Evolutionary conservation across 768 basidiomycete species (phyloP), one percentile per base, ranked within the genome.

Genomic region (Pleurotus tuber-regium): DNA sequence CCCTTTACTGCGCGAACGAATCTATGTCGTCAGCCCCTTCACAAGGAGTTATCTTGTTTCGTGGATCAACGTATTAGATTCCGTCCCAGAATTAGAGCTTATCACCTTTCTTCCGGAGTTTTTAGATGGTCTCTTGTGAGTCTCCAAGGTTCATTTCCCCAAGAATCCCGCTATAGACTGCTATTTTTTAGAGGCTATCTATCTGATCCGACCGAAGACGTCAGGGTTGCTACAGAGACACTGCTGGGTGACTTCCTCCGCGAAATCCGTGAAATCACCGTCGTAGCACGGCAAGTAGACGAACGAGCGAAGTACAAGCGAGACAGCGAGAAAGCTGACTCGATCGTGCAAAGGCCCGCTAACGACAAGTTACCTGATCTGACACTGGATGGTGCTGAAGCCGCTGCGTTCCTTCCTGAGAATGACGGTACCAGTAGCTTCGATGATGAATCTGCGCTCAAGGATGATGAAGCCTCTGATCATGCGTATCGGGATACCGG

Each of bases 41-140:
- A 96, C 97, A 0, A 76, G 97, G 54, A 96, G 87, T 65, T 98
- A 94, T 66, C 80, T 99, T n/a, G 92, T 97, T 28, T 88, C 89
- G 1, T 99, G 97, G 97, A 91, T 98, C 53, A 91, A 82, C 36
- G 90, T 97, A 3, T 79, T 99, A 39, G 94, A 98, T 63, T 95
- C 93, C 16, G 91, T 98, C 3, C 97, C 97, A 9, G 97, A 99
- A 62, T 74, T 99, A 49, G 96, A 98, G 65, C 79, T 99, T 39
- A 88, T 98, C 40, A 86, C 91, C 23, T 97, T 91, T 70, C 80
- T 99, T 28, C 97, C 97, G 1, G 88, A 97, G 61, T 95, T 98
- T 64, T 69, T 99, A 43, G 94, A 98, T 55, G 95, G 94, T 2
- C 78, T 99, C 35, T 63, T 99, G 92, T 94, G 58, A 70, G 89